A percentile compares a stretch with the other conserved stretches of the same genome.
These are phyloP conservation scores for Penicillium dipodomyicola DNA, from an alignment of 495 filamentous ascomycete genomes.

Conservation along the genomic window DNA sequence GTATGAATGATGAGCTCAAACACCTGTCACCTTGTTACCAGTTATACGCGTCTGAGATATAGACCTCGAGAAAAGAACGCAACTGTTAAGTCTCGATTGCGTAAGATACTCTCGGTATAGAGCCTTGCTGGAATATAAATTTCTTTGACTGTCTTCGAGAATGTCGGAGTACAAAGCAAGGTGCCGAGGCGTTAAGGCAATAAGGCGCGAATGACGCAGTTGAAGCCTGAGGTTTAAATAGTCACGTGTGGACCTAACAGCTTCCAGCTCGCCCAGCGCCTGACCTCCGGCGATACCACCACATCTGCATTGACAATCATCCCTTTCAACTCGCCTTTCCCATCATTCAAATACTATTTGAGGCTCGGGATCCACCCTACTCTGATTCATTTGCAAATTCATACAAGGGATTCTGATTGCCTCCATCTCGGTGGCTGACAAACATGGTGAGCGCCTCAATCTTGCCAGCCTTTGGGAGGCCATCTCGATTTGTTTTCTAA, in stretches of 20 bases:
- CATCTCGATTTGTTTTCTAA: conserved; percentile 24
- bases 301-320: conserved; percentile 23
- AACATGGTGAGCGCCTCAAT: conserved; percentile 38
- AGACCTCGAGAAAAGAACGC: background rate
- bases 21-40: background rate
- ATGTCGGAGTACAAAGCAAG: conserved; percentile 1
- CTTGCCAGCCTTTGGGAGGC: conserved; percentile 7
- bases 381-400: conserved; percentile 2
- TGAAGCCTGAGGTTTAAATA: conserved; percentile 18
- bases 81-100: background rate
- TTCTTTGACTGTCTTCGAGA: conserved; percentile 3
- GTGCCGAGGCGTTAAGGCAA: conserved; percentile 18
- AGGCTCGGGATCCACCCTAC: conserved; percentile 1
- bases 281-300: conserved; percentile 17
- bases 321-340: conserved; percentile 15
- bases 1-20: conserved; percentile 1
- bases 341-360: conserved; percentile 8
- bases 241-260: conserved; percentile 29
- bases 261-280: conserved; percentile 27
- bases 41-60: background rate
- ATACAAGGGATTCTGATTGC: conserved; percentile 16
- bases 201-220: conserved; percentile 26
- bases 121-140: background rate
- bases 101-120: background rate
- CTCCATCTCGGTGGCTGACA: conserved; percentile 23